Evolutionary conservation across 148 eudicot species (phyloP).

Genomic region (Silene uniflora): DNA sequence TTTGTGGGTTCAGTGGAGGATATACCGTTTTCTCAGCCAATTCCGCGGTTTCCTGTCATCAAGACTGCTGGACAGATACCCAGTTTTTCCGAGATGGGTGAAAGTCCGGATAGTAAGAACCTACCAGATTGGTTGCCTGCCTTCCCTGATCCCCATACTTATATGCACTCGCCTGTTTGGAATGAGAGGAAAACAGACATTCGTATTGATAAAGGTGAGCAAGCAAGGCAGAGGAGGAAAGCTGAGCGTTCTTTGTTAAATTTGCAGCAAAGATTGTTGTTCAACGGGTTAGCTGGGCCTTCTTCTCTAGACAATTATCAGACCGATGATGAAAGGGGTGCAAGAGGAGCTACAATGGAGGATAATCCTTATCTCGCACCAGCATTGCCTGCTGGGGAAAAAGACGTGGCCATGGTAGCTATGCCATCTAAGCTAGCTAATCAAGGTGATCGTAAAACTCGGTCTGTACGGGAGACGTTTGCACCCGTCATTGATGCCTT

Average conservation of each 20-base stretch:
- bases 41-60: conserved; percentile 58
- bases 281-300: conserved; percentile 36
- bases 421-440: conserved; percentile 34
- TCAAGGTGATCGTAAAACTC: conserved; percentile 30
- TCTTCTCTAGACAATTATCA: conserved; percentile 16
- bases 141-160: conserved; percentile 84
- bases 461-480: conserved; percentile 56
- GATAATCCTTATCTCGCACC: conserved; percentile 34
- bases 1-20: conserved; percentile 45
- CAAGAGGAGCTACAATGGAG: conserved; percentile 14
- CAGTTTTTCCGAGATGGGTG: conserved; percentile 65
- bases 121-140: conserved; percentile 85
- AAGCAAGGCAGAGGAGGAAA: conserved; percentile 79
- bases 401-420: conserved; percentile 30
- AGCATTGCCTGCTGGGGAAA: conserved; percentile 49
- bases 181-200: conserved; percentile 63
- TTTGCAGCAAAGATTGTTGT: conserved; percentile 68
- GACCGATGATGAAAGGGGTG: conserved; percentile 15
- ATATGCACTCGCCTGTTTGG: conserved; percentile 58
- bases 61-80: conserved; percentile 28
- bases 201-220: conserved; percentile 66
- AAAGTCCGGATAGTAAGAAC: conserved; percentile 44
- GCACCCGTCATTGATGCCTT: conserved; percentile 72
- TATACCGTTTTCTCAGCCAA: conserved; percentile 64
- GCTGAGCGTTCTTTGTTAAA: conserved; percentile 82